Evolutionary conservation across 768 basidiomycete species (phyloP).

Genomic region (Leccinellum albellum): DNA sequence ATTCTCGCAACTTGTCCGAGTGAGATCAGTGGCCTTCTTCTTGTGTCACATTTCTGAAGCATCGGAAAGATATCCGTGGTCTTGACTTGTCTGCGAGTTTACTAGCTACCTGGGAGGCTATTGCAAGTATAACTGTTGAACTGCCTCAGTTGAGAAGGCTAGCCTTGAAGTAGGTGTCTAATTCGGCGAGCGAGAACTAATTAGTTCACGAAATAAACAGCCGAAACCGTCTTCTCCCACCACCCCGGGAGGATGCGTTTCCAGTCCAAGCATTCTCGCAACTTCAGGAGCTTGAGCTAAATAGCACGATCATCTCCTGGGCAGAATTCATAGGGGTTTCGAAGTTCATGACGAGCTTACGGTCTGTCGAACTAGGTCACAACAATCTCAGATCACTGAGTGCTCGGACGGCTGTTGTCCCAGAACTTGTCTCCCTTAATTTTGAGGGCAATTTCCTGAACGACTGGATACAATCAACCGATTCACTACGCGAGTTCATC

Average conservation of each 20-base stretch:
- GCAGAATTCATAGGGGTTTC: conserved; percentile 53
- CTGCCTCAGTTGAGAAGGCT: conserved; percentile 62
- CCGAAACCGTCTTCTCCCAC: conserved; percentile 58
- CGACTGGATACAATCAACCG: conserved; percentile 52
- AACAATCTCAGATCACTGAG: conserved; percentile 48
- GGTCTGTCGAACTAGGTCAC: conserved; percentile 64
- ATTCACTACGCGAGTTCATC: conserved; percentile 41
- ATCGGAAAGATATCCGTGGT: conserved; percentile 59
- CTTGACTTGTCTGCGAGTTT: conserved; percentile 81
- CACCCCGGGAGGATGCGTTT: conserved; percentile 22
- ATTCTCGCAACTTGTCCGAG: conserved; percentile 63
- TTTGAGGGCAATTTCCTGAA: conserved; percentile 63
- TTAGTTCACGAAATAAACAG: conserved; percentile 37
- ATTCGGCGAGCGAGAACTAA: conserved; percentile 9
- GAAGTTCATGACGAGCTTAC: conserved; percentile 50
- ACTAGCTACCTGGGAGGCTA: conserved; percentile 63
- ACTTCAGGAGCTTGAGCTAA: conserved; percentile 69
- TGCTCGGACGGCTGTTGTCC: conserved; percentile 7
- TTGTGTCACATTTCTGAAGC: conserved; percentile 11
- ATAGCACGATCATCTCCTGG: conserved; percentile 72
- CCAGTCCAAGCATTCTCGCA: conserved; percentile 43
- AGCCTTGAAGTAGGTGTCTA: conserved; percentile 69
- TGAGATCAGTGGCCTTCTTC: conserved; percentile 35
- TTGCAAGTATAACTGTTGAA: conserved; percentile 60
- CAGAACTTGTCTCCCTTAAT: conserved; percentile 53